Evolutionary conservation across 2,329 filamentous ascomycete species (phyloP).

Genomic region (Sclerotinia nivalis): DNA sequence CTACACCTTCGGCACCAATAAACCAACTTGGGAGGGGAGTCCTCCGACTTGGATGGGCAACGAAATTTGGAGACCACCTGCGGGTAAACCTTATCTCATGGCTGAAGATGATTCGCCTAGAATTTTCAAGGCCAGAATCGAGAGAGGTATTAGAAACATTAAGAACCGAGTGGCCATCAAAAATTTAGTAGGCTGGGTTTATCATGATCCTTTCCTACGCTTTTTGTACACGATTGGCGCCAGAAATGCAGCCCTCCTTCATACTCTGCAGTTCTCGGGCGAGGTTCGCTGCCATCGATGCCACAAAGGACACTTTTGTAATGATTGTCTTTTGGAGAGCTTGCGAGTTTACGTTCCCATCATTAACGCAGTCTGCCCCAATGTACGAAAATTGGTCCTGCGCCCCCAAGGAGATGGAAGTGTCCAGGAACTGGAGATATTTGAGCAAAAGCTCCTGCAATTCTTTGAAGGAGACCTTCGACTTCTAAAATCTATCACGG

Average conservation of each 20-base stretch:
- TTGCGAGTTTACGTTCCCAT: conserved; percentile 1
- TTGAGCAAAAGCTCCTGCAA: neutral
- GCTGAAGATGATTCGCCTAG: neutral
- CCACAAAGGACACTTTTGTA: neutral
- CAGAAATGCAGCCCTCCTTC: conserved; percentile 19
- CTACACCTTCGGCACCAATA: neutral
- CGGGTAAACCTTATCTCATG: neutral
- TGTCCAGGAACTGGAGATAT: neutral
- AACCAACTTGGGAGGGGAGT: neutral
- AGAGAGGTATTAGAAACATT: neutral
- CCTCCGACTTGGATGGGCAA: neutral
- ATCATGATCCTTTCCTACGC: conserved; percentile 27
- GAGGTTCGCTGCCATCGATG: neutral
- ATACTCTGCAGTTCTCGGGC: neutral
- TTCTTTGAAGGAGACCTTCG: neutral
- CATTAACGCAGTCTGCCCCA: neutral
- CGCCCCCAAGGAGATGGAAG: neutral
- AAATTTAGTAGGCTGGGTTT: conserved; percentile 23
- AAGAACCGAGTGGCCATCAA: neutral
- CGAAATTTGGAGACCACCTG: neutral
- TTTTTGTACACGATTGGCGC: conserved; percentile 27
- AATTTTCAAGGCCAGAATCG: neutral
- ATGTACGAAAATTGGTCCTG: neutral
- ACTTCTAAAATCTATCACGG: neutral
- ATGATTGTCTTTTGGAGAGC: neutral